Percentiles rank a stretch among this genome's conserved stretches.
phyloP scores from a whole-genome alignment of 2,329 filamentous ascomycete species.

The Ceratocystiopsis brevicomis region DNA sequence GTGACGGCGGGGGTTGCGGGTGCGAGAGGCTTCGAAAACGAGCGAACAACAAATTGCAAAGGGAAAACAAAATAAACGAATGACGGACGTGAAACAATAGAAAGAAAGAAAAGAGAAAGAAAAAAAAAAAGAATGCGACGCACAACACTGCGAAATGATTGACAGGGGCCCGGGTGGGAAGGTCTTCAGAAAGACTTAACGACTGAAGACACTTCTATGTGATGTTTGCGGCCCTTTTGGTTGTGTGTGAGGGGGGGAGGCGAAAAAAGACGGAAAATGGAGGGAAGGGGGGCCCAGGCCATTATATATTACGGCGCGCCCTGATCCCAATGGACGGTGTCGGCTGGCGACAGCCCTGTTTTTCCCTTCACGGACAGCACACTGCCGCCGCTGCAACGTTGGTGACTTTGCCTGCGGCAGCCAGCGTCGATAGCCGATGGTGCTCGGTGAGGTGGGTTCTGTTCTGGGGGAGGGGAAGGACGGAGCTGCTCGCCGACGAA shows the following conservation, averaged over 20 bases:
- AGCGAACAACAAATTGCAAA: slow-evolving; percentile 14
- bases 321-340: background rate
- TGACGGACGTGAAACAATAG: slow-evolving; percentile 16
- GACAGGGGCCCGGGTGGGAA: slow-evolving; percentile 36
- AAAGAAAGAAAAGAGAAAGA: slow-evolving; percentile 18
- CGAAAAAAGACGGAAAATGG: slow-evolving; percentile 16
- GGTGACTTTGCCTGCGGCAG: no score
- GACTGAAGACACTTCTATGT: slow-evolving; percentile 32
- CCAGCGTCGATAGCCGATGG: no score
- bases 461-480: no score
- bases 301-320: background rate
- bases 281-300: slow-evolving; percentile 13
- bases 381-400: no score
- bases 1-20: slow-evolving; percentile 2
- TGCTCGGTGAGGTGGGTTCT: no score
- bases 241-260: slow-evolving; percentile 34
- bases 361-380: background rate
- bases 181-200: slow-evolving; percentile 22
- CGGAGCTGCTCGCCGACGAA: no score
- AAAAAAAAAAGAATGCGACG: slow-evolving; percentile 15
- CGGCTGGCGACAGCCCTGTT: background rate
- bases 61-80: slow-evolving; percentile 22
- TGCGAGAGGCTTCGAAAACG: slow-evolving; percentile 6
- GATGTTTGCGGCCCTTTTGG: slow-evolving; percentile 39
- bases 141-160: slow-evolving; percentile 21